Evolutionary conservation across 192 early-diverging fungal species (phyloP), one percentile per base, ranked within the genome.

Genomic region (Chytriomyces sp.): DNA sequence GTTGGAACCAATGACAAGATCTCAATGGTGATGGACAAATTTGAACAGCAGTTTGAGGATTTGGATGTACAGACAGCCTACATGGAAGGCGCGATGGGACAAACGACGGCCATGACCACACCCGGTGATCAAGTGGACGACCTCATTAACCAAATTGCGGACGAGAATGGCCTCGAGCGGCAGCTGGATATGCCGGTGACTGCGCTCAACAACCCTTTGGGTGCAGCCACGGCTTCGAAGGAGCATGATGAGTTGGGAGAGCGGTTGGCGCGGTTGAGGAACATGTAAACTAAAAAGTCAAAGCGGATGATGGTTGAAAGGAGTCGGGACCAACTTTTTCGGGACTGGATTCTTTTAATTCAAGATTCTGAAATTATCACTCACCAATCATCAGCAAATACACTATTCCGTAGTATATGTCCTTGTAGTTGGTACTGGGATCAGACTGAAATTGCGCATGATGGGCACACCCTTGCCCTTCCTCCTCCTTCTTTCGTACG

Each of bases 21-120:
- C 52, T 93, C 94, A 2, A 80, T 90, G 86, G 90, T 97, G n/a
- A 99, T 99, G 96, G 98, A 98, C 81, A 94, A 92, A 73, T 98
- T 99, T 72, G 96, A 99, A 77, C 81, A 80, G 8, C 96, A 97
- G 80, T 96, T 97, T 77, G 98, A 99, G 72, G 92, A 99, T 78
- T 77, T 99, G 39, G 96, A 99, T 80, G 93, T 99, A 40, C 95
- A 98, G 80, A 94, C 98, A 8, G 85, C 91, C 72, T 97, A 96
- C 80, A 97, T 99, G 96, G 96, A 98, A 75, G 89, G 86, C 25
- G 85, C 94, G 5, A 98, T 99, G 88, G 89, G 89, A 25, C 89
- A 91, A 28, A 90, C 94, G 26, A 95, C 94, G 1, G 86, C 96
- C 22, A 75, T 92, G 81, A 82, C 91, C 17, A 96, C 92, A 70